Conservation (phyloP, 768 basidiomycete species). For the Mycena rosella region DNA sequence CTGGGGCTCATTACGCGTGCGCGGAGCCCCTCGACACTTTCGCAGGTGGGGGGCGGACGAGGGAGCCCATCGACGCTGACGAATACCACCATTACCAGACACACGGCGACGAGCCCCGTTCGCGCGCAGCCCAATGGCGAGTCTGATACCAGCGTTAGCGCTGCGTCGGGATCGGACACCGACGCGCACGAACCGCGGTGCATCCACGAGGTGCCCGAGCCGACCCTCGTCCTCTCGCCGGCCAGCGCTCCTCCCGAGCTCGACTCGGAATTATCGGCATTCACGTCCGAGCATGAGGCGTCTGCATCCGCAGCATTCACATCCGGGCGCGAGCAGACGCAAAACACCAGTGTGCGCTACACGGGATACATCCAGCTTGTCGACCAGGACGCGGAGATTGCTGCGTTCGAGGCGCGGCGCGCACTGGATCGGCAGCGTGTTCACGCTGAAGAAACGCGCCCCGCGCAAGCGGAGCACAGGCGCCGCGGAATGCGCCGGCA, state of each 20-base stretch:
- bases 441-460: too few species aligned
- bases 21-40: not conserved
- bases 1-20: conserved; percentile 49
- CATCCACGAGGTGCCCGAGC: conserved; percentile 67
- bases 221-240: conserved; percentile 47
- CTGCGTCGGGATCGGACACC: not conserved
- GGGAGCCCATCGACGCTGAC: conserved; percentile 49
- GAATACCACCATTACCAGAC: conserved; percentile 48
- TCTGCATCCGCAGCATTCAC: too few species aligned
- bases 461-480: too few species aligned
- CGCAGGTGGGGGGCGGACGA: not conserved
- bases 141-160: conserved; percentile 47
- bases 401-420: conserved; percentile 54
- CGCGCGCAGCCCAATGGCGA: not conserved
- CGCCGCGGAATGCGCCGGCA: too few species aligned
- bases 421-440: too few species aligned
- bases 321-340: conserved; percentile 2
- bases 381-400: conserved; percentile 65
- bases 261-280: not conserved
- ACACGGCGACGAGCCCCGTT: conserved; percentile 37
- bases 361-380: conserved; percentile 67
- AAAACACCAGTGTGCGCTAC: conserved; percentile 55
- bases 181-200: conserved; percentile 46
- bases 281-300: too few species aligned
- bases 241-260: not conserved